phyloP scores from a whole-genome alignment of 352 stramenopile genomes.

The Pythium periplocum region DNA sequence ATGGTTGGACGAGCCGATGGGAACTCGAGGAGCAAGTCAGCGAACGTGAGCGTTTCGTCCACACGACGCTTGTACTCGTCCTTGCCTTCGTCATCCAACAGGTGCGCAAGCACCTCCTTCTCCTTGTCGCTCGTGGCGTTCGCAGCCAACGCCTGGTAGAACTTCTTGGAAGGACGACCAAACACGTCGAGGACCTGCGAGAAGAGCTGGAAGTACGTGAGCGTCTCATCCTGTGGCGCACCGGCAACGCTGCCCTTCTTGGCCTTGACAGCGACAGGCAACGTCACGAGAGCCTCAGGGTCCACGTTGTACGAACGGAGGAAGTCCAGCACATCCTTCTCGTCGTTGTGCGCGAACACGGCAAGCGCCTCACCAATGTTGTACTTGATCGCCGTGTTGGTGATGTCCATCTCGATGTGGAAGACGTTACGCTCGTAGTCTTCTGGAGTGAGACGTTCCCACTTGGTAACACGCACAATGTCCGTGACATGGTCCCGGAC shows the following conservation, averaged over 20 bases:
- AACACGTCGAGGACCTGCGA: conserved; percentile 83
- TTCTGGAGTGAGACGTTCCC: conserved; percentile 66
- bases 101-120: conserved; percentile 36
- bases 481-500: conserved; percentile 70
- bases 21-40: conserved; percentile 75
- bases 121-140: conserved; percentile 70
- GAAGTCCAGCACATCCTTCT: conserved; percentile 69
- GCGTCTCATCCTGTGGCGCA: conserved; percentile 43
- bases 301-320: conserved; percentile 61
- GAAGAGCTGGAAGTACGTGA: conserved; percentile 81
- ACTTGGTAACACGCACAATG: conserved; percentile 70
- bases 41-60: conserved; percentile 74
- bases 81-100: conserved; percentile 70
- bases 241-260: conserved; percentile 32
- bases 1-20: conserved; percentile 57
- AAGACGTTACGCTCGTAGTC: conserved; percentile 87
- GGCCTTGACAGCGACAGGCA: conserved; percentile 55
- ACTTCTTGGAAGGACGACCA: conserved; percentile 76
- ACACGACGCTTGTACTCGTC: conserved; percentile 78
- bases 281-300: conserved; percentile 55
- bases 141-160: conserved; percentile 67
- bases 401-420: conserved; percentile 85
- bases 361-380: conserved; percentile 78
- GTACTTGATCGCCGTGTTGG: conserved; percentile 76
- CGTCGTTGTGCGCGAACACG: conserved; percentile 82